These are phyloP conservation scores for Peniophora sp. DNA, from an alignment of 1,284 basidiomycete genomes.

Conservation along the genomic window DNA sequence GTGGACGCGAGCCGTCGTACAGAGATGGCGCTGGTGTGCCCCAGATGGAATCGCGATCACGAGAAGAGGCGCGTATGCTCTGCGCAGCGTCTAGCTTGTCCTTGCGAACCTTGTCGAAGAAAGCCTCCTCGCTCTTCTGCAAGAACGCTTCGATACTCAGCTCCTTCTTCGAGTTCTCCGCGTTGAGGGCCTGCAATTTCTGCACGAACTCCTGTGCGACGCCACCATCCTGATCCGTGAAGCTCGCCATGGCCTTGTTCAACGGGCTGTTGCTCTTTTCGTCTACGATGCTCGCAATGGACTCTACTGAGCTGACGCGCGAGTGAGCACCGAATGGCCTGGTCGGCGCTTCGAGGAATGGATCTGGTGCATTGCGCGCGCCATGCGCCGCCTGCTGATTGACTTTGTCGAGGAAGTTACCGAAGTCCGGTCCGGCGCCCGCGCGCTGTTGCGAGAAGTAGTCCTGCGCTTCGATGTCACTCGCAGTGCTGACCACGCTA, in stretches of 20 bases:
- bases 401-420: conserved; percentile 76
- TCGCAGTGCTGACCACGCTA: conserved; percentile 40
- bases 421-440: conserved; percentile 43
- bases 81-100: conserved; percentile 77
- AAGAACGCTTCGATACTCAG: conserved; percentile 88
- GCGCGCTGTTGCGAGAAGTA: conserved; percentile 37
- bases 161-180: conserved; percentile 86
- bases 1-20: conserved; percentile 62
- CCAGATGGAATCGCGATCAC: conserved; percentile 73
- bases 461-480: conserved; percentile 50
- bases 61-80: conserved; percentile 59
- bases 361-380: conserved; percentile 70
- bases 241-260: conserved; percentile 82
- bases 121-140: conserved; percentile 84
- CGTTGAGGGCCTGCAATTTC: conserved; percentile 69
- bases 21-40: conserved; percentile 63
- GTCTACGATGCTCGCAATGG: conserved; percentile 82
- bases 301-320: conserved; percentile 75
- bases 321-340: conserved; percentile 79
- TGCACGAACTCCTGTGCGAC: conserved; percentile 85
- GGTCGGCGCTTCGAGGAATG: conserved; percentile 70
- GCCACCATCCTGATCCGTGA: conserved; percentile 87
- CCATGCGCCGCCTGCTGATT: conserved; percentile 78
- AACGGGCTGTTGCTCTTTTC: conserved; percentile 84
- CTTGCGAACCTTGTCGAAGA: conserved; percentile 84